phyloP scores from a whole-genome alignment of 2,329 filamentous ascomycete genomes.

The Phyllosticta ampelicida region DNA sequence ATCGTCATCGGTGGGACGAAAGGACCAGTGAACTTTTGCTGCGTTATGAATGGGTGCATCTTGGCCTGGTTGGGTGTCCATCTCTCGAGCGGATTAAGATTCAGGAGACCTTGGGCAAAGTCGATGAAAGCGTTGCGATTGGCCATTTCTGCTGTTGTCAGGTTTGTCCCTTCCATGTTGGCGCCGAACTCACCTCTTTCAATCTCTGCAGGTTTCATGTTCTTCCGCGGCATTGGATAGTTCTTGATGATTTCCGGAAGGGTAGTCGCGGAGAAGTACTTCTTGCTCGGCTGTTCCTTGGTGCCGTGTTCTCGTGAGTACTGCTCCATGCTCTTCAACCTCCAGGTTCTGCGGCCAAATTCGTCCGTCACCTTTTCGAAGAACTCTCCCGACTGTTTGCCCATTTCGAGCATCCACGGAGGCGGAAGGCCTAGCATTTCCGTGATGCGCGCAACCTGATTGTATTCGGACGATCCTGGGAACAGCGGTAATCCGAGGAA shows the following conservation, averaged over 20 bases:
- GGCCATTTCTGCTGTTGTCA: constrained; percentile 76
- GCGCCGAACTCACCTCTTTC: constrained; percentile 65
- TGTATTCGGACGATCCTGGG: constrained; percentile 96
- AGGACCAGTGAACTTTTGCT: constrained; percentile 90
- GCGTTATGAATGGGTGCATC: constrained; percentile 94
- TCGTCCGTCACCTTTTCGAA: constrained; percentile 91
- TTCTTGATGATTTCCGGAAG: constrained; percentile 95
- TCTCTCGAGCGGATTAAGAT: constrained; percentile 88
- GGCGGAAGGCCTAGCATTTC: constrained; percentile 96
- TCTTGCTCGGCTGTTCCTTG: constrained; percentile 98
- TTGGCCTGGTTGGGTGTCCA: constrained; percentile 98
- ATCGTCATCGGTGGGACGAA: constrained; percentile 97
- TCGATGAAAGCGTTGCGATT: constrained; percentile 97
- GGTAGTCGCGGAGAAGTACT: constrained; percentile 93
- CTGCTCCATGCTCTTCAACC: constrained; percentile 94
- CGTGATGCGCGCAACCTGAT: constrained; percentile 91
- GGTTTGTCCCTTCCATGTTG: constrained; percentile 15
- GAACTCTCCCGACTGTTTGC: constrained; percentile 94
- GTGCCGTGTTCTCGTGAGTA: constrained; percentile 92
- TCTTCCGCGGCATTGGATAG: constrained; percentile 97
- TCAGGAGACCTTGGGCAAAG: constrained; percentile 86
- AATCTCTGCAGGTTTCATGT: constrained; percentile 96
- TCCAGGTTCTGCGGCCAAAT: constrained; percentile 80
- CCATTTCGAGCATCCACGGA: constrained; percentile 99
- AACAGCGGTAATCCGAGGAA: constrained; percentile 92